phyloP scores from a whole-genome alignment of 2,329 filamentous ascomycete species.

The Penicillium aurantiogriseum region DNA sequence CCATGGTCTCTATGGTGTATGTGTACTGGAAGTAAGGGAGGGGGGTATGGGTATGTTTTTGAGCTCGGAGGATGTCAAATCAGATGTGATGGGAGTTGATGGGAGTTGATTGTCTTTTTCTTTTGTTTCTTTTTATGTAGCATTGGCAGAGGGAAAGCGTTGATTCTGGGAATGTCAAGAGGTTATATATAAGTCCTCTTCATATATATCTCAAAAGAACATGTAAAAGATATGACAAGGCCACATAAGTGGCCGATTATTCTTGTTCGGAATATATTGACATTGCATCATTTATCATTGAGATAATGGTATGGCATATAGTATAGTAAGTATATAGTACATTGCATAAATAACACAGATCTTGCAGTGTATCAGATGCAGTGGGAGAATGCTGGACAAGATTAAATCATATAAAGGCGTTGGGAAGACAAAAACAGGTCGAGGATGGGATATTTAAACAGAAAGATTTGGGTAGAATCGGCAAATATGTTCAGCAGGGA shows the following conservation, averaged over 20 bases:
- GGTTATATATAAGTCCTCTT: no score
- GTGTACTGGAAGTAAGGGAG: not conserved
- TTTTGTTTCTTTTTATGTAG: not conserved
- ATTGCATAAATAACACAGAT: not conserved
- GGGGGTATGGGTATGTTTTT: not conserved
- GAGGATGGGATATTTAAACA: conserved; percentile 14
- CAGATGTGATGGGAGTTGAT: no score
- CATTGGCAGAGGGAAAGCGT: not conserved
- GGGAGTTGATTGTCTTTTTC: not conserved
- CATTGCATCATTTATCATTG: conserved; percentile 11
- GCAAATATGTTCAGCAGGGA: conserved; percentile 8
- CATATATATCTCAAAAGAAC: no score
- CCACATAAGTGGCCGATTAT: no score
- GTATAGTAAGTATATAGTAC: conserved; percentile 15
- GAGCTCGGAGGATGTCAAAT: not conserved
- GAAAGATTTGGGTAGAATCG: not conserved
- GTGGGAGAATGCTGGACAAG: not conserved
- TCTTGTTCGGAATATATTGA: conserved; percentile 2
- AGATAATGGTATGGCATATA: conserved; percentile 6
- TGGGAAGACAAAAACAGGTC: not conserved
- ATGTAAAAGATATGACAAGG: no score
- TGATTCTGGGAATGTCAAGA: not conserved
- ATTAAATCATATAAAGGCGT: conserved; percentile 9
- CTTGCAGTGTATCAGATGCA: not conserved
- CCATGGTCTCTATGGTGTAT: not conserved